A percentile compares a stretch with the other conserved stretches of the same genome.
Evolutionary conservation across 176 grass and related monocot genomes (phyloP).

Genomic region (Hyparrhenia diplandra): DNA sequence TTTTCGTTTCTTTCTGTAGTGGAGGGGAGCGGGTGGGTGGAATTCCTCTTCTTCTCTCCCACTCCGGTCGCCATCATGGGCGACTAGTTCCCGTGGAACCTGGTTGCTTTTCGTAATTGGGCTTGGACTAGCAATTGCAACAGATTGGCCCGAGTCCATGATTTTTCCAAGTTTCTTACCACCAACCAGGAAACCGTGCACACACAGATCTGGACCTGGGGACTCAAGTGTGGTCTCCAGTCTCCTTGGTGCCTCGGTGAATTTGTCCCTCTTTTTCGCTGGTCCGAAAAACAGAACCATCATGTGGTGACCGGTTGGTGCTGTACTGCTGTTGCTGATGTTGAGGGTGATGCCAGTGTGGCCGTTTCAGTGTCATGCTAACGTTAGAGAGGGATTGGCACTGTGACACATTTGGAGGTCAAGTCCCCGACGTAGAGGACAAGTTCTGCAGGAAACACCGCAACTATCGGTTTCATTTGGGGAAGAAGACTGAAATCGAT

Average conservation of each 20-base stretch:
- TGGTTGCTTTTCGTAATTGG: not conserved
- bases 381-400: not conserved
- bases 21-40: not conserved
- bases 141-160: not conserved
- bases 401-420: not conserved
- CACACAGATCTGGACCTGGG: not conserved
- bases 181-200: not conserved
- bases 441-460: not conserved
- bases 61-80: slow-evolving; percentile 23
- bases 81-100: not conserved
- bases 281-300: not conserved
- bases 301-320: too few species aligned
- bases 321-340: too few species aligned
- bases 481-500: not conserved
- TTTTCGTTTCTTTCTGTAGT: not conserved
- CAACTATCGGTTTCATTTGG: not conserved
- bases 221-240: not conserved
- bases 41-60: not conserved
- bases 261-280: not conserved
- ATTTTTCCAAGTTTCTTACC: not conserved
- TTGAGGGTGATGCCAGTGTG: not conserved
- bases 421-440: not conserved
- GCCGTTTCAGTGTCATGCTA: not conserved
- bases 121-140: not conserved
- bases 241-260: not conserved